Conservation (phyloP, 2,329 filamentous ascomycete species). For the Cucurbitaria berberidis region DNA sequence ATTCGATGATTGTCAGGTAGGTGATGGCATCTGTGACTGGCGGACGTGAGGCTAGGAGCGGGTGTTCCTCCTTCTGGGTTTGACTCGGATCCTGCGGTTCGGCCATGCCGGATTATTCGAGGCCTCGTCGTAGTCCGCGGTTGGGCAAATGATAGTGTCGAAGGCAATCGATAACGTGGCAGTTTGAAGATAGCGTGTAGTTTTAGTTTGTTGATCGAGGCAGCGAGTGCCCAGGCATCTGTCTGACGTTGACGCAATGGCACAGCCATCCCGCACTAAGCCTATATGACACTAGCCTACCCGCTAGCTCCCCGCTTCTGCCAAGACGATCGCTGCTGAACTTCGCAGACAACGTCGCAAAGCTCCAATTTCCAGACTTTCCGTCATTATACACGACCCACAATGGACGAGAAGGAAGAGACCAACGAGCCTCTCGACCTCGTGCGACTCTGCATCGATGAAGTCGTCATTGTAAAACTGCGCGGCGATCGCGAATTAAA, state of each 20-base stretch:
- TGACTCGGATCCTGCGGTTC: conserved; percentile 33
- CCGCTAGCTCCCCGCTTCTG: conserved; percentile 15
- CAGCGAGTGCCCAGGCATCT: neutral
- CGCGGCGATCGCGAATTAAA: conserved; percentile 94
- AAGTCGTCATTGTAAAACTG: conserved; percentile 96
- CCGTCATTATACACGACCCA: conserved; percentile 24
- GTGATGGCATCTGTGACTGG: conserved; percentile 73
- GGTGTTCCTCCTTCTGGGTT: conserved; percentile 45
- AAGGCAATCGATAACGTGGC: neutral
- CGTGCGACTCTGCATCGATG: conserved; percentile 91
- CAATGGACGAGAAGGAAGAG: conserved; percentile 85
- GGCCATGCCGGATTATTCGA: conserved; percentile 30
- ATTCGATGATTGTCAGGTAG: conserved; percentile 79
- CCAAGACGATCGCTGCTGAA: conserved; percentile 21
- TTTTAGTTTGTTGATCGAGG: conserved; percentile 4
- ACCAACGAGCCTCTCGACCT: conserved; percentile 91
- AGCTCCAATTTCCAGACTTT: conserved; percentile 14
- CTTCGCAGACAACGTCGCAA: conserved; percentile 8
- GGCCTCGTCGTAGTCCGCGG: neutral
- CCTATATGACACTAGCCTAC: neutral
- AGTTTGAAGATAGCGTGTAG: neutral
- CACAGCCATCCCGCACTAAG: conserved; percentile 7
- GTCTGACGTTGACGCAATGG: conserved; percentile 30
- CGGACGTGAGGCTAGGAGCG: conserved; percentile 64
- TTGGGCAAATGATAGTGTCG: conserved; percentile 2